These are phyloP conservation scores for Fusarium musae DNA, from an alignment of 2,329 filamentous ascomycete genomes.

Conservation along the genomic window DNA sequence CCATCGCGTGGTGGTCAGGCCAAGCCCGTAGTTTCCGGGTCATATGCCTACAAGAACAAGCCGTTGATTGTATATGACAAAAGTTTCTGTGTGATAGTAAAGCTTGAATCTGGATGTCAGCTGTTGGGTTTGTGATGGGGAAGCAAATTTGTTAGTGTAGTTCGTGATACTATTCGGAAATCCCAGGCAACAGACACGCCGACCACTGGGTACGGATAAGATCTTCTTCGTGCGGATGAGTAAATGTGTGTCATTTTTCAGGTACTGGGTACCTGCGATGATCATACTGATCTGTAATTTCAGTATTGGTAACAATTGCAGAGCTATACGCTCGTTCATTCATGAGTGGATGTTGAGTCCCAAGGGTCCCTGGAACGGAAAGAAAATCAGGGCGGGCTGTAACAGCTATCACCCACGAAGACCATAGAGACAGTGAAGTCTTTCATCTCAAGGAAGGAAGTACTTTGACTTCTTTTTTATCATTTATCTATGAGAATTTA, in stretches of 20 bases:
- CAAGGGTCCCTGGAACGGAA: not conserved
- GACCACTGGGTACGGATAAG: not conserved
- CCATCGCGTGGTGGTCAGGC: constrained; percentile 10
- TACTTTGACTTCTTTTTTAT: not conserved
- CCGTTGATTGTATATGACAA: not conserved
- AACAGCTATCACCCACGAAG: not conserved
- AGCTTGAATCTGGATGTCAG: not conserved
- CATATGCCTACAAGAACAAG: not conserved
- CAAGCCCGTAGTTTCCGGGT: not conserved
- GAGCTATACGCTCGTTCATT: not conserved
- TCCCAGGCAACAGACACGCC: not conserved
- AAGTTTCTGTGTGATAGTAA: not conserved
- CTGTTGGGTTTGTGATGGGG: not conserved
- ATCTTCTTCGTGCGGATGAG: not conserved
- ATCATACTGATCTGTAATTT: not conserved
- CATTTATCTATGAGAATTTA: not conserved
- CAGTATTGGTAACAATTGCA: not conserved
- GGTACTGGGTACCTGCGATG: not conserved
- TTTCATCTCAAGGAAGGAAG: not conserved
- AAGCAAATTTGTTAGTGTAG: not conserved
- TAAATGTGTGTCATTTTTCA: no score
- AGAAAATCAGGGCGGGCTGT: not conserved
- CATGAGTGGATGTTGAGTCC: not conserved
- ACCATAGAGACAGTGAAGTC: not conserved
- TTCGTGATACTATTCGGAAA: constrained; percentile 11